Conservation (phyloP, 2,329 filamentous ascomycete species). For the Aspergillus fructus region DNA sequence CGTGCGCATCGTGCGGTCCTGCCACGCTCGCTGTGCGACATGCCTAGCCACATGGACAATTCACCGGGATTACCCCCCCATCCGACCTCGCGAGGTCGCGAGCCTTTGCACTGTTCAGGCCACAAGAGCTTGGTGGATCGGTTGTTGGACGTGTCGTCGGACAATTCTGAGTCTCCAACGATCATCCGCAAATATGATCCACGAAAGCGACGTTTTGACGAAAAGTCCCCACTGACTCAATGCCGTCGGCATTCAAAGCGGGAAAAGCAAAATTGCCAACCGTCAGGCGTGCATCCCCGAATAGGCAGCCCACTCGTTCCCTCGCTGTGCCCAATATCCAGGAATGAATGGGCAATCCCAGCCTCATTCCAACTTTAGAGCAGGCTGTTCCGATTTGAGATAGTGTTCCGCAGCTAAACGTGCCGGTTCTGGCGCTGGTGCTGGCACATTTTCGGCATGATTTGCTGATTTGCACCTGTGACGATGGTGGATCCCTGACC, state of each 20-base stretch:
- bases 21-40: neutral
- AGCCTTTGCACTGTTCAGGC: neutral
- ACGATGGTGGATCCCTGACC: conserved; percentile 2
- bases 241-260: neutral
- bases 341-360: neutral
- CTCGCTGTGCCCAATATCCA: neutral
- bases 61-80: neutral
- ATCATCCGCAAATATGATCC: neutral
- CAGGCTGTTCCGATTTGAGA: neutral
- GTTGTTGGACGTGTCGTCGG: neutral
- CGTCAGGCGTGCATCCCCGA: neutral
- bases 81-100: neutral
- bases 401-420: neutral
- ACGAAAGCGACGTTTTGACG: neutral
- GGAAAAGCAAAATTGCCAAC: neutral
- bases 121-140: neutral
- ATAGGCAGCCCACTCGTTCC: neutral
- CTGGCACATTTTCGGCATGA: neutral
- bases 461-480: neutral
- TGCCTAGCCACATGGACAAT: neutral
- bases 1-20: too few relatives aligned
- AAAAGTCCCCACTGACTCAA: neutral
- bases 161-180: neutral
- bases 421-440: neutral
- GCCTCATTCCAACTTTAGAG: neutral